These are phyloP conservation scores for Tuber melanosporum DNA, from an alignment of 495 filamentous ascomycete species.

Conservation along the genomic window DNA sequence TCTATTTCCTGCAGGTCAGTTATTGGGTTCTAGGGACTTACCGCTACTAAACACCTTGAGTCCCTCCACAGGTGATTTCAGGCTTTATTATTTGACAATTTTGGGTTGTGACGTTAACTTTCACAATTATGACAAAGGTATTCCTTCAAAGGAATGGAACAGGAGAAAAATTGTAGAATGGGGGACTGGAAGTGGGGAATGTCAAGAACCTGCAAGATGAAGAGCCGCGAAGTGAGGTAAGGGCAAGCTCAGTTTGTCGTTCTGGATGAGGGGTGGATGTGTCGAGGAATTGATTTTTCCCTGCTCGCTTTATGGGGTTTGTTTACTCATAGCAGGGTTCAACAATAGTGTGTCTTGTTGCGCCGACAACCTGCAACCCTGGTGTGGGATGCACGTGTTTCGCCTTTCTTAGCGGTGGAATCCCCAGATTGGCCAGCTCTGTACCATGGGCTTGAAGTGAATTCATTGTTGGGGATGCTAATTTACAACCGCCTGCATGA, in stretches of 20 bases:
- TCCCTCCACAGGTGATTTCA: not conserved
- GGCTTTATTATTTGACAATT: not conserved
- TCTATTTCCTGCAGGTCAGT: not conserved
- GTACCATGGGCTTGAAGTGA: not conserved
- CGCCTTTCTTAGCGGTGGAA: not conserved
- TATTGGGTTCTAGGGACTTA: not conserved
- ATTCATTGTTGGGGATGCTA: not conserved
- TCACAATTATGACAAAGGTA: not conserved
- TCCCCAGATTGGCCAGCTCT: not conserved
- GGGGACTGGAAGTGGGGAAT: not conserved
- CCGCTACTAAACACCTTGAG: not conserved
- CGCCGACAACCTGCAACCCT: not conserved
- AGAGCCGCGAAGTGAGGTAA: not conserved
- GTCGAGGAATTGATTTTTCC: not conserved
- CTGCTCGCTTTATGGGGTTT: not conserved
- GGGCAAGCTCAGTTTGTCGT: not conserved
- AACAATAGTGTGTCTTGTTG: not conserved
- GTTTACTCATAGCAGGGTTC: not conserved
- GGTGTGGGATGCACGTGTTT: not conserved
- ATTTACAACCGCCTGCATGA: not conserved
- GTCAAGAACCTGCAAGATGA: not conserved
- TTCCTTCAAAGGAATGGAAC: not conserved
- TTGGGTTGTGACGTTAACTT: not conserved
- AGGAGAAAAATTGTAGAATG: not conserved
- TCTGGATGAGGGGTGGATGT: not conserved